These are phyloP conservation scores for Lyophyllum atratum DNA, from an alignment of 768 basidiomycete genomes.

Conservation along the genomic window DNA sequence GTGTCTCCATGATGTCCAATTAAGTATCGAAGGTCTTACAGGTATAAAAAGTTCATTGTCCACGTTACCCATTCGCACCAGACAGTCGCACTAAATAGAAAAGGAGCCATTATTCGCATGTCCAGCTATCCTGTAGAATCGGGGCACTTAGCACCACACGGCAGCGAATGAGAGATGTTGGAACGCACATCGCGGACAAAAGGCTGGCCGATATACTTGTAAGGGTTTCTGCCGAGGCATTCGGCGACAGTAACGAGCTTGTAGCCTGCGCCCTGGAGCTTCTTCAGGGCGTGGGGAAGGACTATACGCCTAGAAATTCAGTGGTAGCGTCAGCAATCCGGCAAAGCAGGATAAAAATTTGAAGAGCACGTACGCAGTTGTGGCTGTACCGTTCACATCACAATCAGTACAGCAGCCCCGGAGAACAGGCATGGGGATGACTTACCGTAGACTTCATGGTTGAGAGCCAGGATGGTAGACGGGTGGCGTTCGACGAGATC, in stretches of 20 bases:
- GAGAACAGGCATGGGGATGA: no score
- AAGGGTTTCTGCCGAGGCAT: constrained; percentile 39
- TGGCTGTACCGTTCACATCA: constrained; percentile 13
- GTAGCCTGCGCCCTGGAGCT: constrained; percentile 38
- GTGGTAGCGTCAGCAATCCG: background rate
- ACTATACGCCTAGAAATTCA: constrained; percentile 28
- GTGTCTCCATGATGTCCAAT: no score
- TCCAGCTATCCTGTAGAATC: no score
- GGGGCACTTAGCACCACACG: no score
- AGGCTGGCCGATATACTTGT: constrained; percentile 28
- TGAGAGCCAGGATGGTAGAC: constrained; percentile 31
- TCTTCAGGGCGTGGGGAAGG: constrained; percentile 37
- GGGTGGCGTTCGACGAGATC: constrained; percentile 20
- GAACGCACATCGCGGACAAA: constrained; percentile 25
- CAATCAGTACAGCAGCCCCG: no score
- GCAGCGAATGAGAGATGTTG: no score
- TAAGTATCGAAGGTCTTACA: no score
- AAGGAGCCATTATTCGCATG: no score
- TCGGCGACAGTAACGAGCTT: constrained; percentile 42
- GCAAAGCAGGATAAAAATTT: no score
- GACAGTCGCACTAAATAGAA: no score
- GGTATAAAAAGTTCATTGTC: no score
- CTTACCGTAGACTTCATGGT: constrained; percentile 35
- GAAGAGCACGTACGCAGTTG: constrained; percentile 22
- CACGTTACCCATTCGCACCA: no score